These are phyloP conservation scores for Dalbergia cultrata DNA, from an alignment of 306 rosid species.

Conservation along the genomic window DNA sequence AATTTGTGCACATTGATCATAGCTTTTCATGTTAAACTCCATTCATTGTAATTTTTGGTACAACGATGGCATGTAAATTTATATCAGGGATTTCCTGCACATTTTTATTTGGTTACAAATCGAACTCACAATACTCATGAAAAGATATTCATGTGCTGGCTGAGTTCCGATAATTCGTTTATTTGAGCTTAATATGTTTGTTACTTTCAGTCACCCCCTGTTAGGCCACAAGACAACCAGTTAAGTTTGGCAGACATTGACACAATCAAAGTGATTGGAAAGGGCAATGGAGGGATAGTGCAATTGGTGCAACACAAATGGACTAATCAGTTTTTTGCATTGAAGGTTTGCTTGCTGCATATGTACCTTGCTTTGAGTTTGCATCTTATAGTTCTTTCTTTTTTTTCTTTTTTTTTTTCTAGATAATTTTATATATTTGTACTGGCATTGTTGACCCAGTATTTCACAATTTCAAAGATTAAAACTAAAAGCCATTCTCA, in stretches of 20 bases:
- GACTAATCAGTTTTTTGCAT: slow-evolving; percentile 97
- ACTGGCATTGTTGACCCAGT: slow-evolving; percentile 2
- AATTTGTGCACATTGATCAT: background rate
- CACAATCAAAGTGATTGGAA: slow-evolving; percentile 87
- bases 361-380: slow-evolving; percentile 23
- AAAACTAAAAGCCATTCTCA: background rate
- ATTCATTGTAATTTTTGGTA: background rate
- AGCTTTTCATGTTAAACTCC: background rate
- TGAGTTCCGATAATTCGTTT: slow-evolving; percentile 34
- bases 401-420: background rate
- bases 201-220: slow-evolving; percentile 86
- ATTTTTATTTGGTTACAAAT: background rate
- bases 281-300: slow-evolving; percentile 93
- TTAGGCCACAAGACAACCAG: slow-evolving; percentile 83
- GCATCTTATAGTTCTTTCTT: background rate
- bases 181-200: slow-evolving; percentile 38
- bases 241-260: slow-evolving; percentile 79
- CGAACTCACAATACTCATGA: background rate
- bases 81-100: background rate
- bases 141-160: slow-evolving; percentile 1
- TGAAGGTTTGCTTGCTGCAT: slow-evolving; percentile 70
- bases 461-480: slow-evolving; percentile 13
- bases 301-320: slow-evolving; percentile 98
- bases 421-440: background rate
- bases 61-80: slow-evolving; percentile 1